Base-by-base conservation (phyloP, 164 flowering plant genomes). In the Sextonia rubra region DNA sequence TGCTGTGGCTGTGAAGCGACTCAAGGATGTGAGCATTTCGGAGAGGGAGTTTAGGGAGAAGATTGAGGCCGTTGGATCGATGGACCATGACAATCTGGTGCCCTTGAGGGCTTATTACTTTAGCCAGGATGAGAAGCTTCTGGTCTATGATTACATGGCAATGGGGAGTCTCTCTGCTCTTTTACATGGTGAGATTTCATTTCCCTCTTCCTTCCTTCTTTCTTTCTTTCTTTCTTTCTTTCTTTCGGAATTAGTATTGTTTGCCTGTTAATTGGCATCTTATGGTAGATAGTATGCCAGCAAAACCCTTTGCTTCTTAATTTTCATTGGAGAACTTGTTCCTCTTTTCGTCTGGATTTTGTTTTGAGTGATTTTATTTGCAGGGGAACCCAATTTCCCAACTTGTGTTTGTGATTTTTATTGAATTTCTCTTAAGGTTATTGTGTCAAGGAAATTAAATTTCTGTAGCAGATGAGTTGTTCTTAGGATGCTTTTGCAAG, bases 151-250 rank as follows among this genome's bases (percentile, higher is more conserved):
- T 83, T 96, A 87, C 85, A 76, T 93, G 90, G 83, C 94, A 18
- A 87, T 84, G 87, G 99, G 99, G 77, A 95, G 99, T 87, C 84
- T 95, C 68, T 95, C 97, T 81, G 98, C 99, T 15, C 91, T 93
- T 72, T 78, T 95, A 73, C 99, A 95, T 81, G 99, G 99, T 95
- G 44, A 86, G 87, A 4, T 64, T 64, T 44, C 30, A 66, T 69
- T 17, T 47, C 22, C 66, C 48, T 32, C 3, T 70, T 32, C 47
- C 60, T 23, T 26, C 14, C 61, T 75, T 37, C 22, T 20, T 18
- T 49, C 47, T 63, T 23, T 26, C 14, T 64, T 75, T 37, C 22
- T 20, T 18, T 49, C 62, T 11, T 66, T 22, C 3, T 63, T 56
- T 49, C 15, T 12, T 29, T 27, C 14, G n/a, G n/a, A 3, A 52